A percentile compares a stretch with the other conserved stretches of the same genome.
phyloP scores from a whole-genome alignment of 257 asterid genomes.

The Nyctanthes arbortristis region DNA sequence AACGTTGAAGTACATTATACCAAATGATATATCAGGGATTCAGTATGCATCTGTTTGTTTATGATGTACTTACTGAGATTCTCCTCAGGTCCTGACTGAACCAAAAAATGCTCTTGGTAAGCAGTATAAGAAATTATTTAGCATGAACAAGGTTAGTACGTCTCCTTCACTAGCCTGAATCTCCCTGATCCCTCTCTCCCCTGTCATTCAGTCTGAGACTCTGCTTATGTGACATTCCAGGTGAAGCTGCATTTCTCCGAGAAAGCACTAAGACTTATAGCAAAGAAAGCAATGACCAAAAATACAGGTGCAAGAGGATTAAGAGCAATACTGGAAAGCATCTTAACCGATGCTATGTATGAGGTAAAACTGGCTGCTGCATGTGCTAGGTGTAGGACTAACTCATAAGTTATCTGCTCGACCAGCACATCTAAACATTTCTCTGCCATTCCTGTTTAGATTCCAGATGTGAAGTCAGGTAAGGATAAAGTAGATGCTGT shows the following conservation, averaged over 20 bases:
- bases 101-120: slow-evolving; percentile 91
- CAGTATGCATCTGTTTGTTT: slow-evolving; percentile 19
- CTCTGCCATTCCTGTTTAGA: slow-evolving; percentile 37
- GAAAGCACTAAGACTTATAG: slow-evolving; percentile 64
- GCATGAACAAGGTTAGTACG: slow-evolving; percentile 78
- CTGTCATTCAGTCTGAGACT: slow-evolving; percentile 14
- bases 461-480: slow-evolving; percentile 72
- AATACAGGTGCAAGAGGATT: slow-evolving; percentile 96
- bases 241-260: slow-evolving; percentile 79
- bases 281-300: slow-evolving; percentile 71
- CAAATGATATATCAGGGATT: slow-evolving; percentile 5
- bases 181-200: slow-evolving; percentile 11
- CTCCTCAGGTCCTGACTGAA: slow-evolving; percentile 67
- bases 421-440: neutral
- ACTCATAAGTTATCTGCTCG: slow-evolving; percentile 3
- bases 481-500: slow-evolving; percentile 70
- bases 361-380: slow-evolving; percentile 55
- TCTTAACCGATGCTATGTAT: slow-evolving; percentile 85
- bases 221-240: slow-evolving; percentile 41
- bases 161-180: neutral
- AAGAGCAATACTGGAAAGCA: slow-evolving; percentile 80
- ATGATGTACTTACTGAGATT: slow-evolving; percentile 10
- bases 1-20: slow-evolving; percentile 1
- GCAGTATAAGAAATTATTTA: slow-evolving; percentile 85
- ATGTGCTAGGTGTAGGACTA: neutral